Conservation (phyloP, 495 filamentous ascomycete genomes). For the Penicillium odoratum region DNA sequence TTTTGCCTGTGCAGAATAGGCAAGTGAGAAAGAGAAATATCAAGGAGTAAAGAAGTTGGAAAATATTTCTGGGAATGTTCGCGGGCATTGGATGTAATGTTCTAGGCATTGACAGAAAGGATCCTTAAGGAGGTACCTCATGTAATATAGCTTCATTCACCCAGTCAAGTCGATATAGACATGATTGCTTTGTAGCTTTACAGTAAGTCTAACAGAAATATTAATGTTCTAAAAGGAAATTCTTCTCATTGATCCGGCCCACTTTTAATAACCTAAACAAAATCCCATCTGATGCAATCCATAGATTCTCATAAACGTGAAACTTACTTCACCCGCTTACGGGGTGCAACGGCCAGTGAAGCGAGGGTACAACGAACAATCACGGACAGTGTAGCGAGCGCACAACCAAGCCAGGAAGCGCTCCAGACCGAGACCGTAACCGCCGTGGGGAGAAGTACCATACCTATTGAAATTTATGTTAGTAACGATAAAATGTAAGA, state of each 20-base stretch:
- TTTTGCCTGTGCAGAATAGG: too few species aligned
- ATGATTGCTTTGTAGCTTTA: too few species aligned
- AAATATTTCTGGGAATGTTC: too few species aligned
- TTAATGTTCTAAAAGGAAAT: neutral
- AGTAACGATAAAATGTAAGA: constrained; percentile 7
- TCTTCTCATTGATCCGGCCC: constrained; percentile 1
- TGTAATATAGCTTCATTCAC: too few species aligned
- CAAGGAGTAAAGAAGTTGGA: too few species aligned
- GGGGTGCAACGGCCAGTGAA: constrained; percentile 95
- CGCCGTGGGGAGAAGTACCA: constrained; percentile 89
- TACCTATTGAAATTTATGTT: constrained; percentile 58
- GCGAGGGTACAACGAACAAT: constrained; percentile 86
- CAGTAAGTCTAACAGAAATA: too few species aligned
- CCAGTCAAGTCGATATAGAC: too few species aligned
- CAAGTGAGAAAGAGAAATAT: too few species aligned
- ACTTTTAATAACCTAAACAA: constrained; percentile 5
- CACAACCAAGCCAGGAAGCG: constrained; percentile 97
- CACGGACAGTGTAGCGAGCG: constrained; percentile 85
- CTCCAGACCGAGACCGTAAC: constrained; percentile 93
- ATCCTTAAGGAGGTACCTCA: too few species aligned
- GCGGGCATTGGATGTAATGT: too few species aligned
- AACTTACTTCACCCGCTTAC: constrained; percentile 37
- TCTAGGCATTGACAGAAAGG: too few species aligned
- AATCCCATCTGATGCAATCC: constrained; percentile 7
- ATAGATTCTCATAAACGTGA: constrained; percentile 3